Evolutionary conservation across 306 rosid genomes (phyloP), one percentile per base, ranked within the genome.

Genomic region (Casuarina glauca): DNA sequence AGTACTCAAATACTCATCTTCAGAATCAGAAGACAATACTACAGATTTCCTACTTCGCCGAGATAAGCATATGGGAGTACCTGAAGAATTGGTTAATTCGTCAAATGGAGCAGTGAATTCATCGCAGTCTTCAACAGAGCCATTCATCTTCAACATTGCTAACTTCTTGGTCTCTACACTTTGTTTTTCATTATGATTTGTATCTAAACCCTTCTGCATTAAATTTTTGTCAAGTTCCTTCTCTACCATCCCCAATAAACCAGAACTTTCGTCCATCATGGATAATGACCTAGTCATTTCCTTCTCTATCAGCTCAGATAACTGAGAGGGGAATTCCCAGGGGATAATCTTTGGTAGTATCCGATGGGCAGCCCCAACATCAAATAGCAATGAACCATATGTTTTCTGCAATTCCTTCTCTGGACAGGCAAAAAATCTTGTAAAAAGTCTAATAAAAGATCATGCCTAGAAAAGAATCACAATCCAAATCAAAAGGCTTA

Each of bases 321-420:
- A 78, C 80, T 83, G 87, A 51, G 97, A 95, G 73, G 97, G 93
- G 70, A 86, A 87, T 74, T 69, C 85, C 97, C 97, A 92, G 7
- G 98, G 97, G 73, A 95, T 81, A 45, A 91, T 82, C 86, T 80
- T 91, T 46, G 97, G 93, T 42, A 92, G 88, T 68, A 92, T 86
- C 57, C 70, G 91, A 80, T 92, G 90, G 74, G 90, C 87, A 87
- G 88, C 89, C 72, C 86, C 93, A 73, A 89, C 88, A 83, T 95
- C 92, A 86, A 92, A 94, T 53, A 83, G 88, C 79, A 89, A 84
- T 43, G 85, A 84, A 60, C 96, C 88, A 81, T 84, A 82, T 12
- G 42, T 49, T 75, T 71, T 69, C 84, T 70, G 85, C 55, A 77
- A 81, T 74, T 78, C 82, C 77, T 73, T 84, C 67, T 87, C 98